Conservation (phyloP, 1,284 basidiomycete species). For the Tylopilus sp. region DNA sequence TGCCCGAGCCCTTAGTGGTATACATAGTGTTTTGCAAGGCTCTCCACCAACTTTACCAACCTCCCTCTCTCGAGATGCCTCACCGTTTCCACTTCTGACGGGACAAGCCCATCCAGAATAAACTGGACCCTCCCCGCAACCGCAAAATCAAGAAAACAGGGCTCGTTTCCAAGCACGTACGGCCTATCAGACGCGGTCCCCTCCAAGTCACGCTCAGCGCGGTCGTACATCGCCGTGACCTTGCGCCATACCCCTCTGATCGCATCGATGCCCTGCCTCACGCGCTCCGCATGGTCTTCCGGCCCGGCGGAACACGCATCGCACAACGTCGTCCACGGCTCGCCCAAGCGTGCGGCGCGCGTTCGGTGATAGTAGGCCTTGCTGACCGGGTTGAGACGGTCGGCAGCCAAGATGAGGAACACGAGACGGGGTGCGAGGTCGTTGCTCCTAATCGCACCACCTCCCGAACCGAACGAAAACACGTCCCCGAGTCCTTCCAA, state of each 20-base stretch:
- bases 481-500: neutral
- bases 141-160: constrained; percentile 22
- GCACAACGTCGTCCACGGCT: constrained; percentile 17
- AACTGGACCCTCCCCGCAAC: constrained; percentile 22
- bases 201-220: neutral
- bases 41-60: constrained; percentile 13
- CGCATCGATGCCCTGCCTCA: constrained; percentile 12
- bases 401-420: constrained; percentile 12
- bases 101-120: constrained; percentile 7
- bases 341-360: constrained; percentile 13
- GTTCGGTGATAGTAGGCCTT: constrained; percentile 20
- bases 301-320: neutral
- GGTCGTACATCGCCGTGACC: constrained; percentile 11
- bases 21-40: neutral
- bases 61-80: constrained; percentile 10
- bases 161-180: constrained; percentile 21
- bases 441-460: neutral
- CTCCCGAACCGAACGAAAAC: constrained; percentile 9
- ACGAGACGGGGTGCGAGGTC: constrained; percentile 11
- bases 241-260: constrained; percentile 2
- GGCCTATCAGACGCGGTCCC: neutral
- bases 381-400: constrained; percentile 24
- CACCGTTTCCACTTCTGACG: constrained; percentile 12
- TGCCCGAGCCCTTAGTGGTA: neutral
- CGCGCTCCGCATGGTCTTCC: constrained; percentile 9